A percentile compares a stretch with the other conserved stretches of the same genome.
These are phyloP conservation scores for Salix udensis DNA, from an alignment of 345 rosid species.

Conservation along the genomic window DNA sequence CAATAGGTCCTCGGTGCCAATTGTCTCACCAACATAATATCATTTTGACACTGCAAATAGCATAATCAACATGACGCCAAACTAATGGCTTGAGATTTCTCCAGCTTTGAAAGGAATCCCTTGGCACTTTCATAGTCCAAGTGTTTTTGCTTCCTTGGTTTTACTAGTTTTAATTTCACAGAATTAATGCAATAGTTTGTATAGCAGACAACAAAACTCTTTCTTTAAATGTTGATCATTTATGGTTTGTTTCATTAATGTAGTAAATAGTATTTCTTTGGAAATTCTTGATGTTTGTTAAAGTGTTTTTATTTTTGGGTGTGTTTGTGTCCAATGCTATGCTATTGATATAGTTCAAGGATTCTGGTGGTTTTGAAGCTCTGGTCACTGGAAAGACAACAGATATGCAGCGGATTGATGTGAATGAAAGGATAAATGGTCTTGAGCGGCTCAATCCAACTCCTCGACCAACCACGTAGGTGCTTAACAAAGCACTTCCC, in stretches of 20 bases:
- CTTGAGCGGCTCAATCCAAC: conserved; percentile 90
- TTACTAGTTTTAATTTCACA: neutral
- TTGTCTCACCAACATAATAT: neutral
- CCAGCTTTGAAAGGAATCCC: neutral
- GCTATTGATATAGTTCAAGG: conserved; percentile 57
- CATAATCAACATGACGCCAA: neutral
- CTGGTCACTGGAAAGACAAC: conserved; percentile 67
- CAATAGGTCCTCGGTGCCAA: neutral
- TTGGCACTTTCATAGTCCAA: too few species aligned
- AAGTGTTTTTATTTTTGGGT: too few species aligned
- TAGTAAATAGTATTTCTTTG: neutral
- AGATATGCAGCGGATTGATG: conserved; percentile 74
- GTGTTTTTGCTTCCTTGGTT: too few species aligned
- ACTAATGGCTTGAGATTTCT: neutral
- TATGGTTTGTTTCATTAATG: neutral
- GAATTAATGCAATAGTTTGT: neutral
- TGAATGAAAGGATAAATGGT: conserved; percentile 77
- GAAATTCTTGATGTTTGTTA: neutral
- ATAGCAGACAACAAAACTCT: neutral
- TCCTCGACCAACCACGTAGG: conserved; percentile 90
- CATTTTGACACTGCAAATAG: neutral
- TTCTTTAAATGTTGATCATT: neutral
- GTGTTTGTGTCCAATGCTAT: neutral
- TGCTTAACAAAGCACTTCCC: conserved; percentile 11
- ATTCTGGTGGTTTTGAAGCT: conserved; percentile 90